Evolutionary conservation across 2,329 filamentous ascomycete species (phyloP).

Genomic region (Didymella glomerata): DNA sequence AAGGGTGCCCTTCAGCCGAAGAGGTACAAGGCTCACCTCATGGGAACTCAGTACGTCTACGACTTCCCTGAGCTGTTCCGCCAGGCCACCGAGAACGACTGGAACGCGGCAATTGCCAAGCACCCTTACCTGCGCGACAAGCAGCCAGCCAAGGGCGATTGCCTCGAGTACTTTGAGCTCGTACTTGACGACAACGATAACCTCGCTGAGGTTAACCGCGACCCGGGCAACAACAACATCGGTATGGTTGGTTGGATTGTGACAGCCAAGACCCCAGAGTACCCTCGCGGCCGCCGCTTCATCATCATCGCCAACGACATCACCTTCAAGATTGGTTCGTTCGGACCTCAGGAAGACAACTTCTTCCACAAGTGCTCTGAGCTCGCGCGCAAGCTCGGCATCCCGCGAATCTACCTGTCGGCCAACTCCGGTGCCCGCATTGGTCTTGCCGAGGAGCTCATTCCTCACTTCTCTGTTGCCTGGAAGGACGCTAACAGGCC

Average conservation of each 20-base stretch:
- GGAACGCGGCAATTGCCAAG: slow-evolving; percentile 77
- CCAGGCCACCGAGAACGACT: slow-evolving; percentile 95
- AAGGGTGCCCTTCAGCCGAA: slow-evolving; percentile 99
- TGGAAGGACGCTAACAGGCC: slow-evolving; percentile 88
- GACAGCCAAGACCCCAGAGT: slow-evolving; percentile 93
- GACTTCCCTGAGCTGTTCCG: slow-evolving; percentile 99
- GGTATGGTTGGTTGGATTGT: slow-evolving; percentile 99
- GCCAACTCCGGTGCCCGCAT: slow-evolving; percentile 98
- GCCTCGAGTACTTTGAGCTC: slow-evolving; percentile 92
- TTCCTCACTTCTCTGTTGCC: slow-evolving; percentile 95
- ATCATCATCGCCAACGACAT: slow-evolving; percentile 99
- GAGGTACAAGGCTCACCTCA: slow-evolving; percentile 98
- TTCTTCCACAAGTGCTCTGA: slow-evolving; percentile 99
- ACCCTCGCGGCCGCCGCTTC: slow-evolving; percentile 89
- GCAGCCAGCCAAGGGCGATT: slow-evolving; percentile 86
- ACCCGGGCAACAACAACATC: slow-evolving; percentile 92
- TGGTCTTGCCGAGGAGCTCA: slow-evolving; percentile 94
- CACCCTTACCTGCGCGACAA: slow-evolving; percentile 78
- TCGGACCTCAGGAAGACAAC: slow-evolving; percentile 93
- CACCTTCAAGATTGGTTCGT: slow-evolving; percentile 98
- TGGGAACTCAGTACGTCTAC: slow-evolving; percentile 99
- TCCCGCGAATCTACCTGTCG: slow-evolving; percentile 96
- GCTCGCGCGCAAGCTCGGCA: slow-evolving; percentile 89
- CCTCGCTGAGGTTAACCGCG: slow-evolving; percentile 89
- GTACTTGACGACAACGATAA: slow-evolving; percentile 94